These are phyloP conservation scores for Pichia cactophila DNA, from an alignment of 1,139 yeast species.

Conservation along the genomic window DNA sequence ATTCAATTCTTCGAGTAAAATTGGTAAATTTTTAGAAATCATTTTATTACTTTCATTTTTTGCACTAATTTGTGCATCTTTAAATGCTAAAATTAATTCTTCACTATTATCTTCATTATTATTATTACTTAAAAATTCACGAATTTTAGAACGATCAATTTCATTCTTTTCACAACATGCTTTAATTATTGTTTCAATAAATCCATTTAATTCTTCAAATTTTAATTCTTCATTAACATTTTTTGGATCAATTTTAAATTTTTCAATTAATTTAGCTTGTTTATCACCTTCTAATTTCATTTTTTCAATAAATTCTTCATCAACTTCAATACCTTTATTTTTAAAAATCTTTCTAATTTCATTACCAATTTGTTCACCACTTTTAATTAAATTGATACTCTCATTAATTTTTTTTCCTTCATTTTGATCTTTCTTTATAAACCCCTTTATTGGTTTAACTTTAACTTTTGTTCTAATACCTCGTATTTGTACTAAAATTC, in stretches of 20 bases:
- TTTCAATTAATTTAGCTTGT: slow-evolving; percentile 15
- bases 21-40: slow-evolving; percentile 13
- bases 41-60: background rate
- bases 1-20: slow-evolving; percentile 19
- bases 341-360: slow-evolving; percentile 21
- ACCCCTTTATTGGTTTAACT: no score
- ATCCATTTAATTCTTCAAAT: slow-evolving; percentile 17
- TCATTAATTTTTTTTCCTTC: no score
- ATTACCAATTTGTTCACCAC: slow-evolving; percentile 21
- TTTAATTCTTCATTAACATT: slow-evolving; percentile 13
- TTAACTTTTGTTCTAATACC: no score
- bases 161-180: background rate
- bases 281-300: slow-evolving; percentile 21
- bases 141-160: slow-evolving; percentile 2
- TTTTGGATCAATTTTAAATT: slow-evolving; percentile 14
- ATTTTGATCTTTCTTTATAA: no score
- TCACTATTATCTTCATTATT: slow-evolving; percentile 7
- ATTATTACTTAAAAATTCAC: slow-evolving; percentile 5
- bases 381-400: slow-evolving; percentile 8
- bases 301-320: slow-evolving; percentile 22
- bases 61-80: slow-evolving; percentile 18
- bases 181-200: slow-evolving; percentile 14
- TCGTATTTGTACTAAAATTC: no score
- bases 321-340: slow-evolving; percentile 24
- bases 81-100: slow-evolving; percentile 18